Conservation (phyloP, 2,329 filamentous ascomycete species). For the Penicillium sp. region DNA sequence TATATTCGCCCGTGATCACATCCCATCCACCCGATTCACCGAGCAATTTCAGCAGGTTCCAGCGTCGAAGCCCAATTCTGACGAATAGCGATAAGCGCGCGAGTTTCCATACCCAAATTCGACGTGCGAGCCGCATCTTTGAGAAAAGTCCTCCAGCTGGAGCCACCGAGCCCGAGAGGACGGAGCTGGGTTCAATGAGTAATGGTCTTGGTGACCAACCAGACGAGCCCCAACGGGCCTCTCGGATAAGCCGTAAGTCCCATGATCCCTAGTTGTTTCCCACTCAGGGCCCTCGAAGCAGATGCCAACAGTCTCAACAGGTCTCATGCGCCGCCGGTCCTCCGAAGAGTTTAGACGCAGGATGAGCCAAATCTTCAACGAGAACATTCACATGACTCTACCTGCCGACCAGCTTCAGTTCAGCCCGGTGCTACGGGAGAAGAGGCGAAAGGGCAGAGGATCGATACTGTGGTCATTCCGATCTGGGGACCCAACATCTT, state of each 20-base stretch:
- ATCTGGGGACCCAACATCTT: conserved; percentile 2
- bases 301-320: conserved; percentile 13
- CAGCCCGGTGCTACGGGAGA: conserved; percentile 17
- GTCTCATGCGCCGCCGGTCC: conserved; percentile 28
- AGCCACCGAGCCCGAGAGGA: conserved; percentile 2
- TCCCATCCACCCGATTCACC: conserved; percentile 2
- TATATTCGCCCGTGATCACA: conserved; percentile 9
- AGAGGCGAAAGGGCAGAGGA: conserved; percentile 11
- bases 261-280: background rate
- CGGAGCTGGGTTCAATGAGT: background rate
- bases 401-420: conserved; percentile 31
- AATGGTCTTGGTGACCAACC: conserved; percentile 4
- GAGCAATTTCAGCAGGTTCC: conserved; percentile 6
- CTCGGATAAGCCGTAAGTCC: conserved; percentile 22
- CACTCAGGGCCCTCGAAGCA: background rate
- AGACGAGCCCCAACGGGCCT: conserved; percentile 12
- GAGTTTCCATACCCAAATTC: conserved; percentile 20
- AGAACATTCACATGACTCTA: conserved; percentile 28
- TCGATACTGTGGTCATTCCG: conserved; percentile 22
- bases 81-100: conserved; percentile 14
- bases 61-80: conserved; percentile 9
- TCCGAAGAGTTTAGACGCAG: conserved; percentile 38
- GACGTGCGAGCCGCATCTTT: conserved; percentile 9
- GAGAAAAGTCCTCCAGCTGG: conserved; percentile 4
- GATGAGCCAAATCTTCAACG: conserved; percentile 39